Evolutionary conservation across 1,284 basidiomycete species (phyloP).

Genomic region (Salmacisia buchloeana): DNA sequence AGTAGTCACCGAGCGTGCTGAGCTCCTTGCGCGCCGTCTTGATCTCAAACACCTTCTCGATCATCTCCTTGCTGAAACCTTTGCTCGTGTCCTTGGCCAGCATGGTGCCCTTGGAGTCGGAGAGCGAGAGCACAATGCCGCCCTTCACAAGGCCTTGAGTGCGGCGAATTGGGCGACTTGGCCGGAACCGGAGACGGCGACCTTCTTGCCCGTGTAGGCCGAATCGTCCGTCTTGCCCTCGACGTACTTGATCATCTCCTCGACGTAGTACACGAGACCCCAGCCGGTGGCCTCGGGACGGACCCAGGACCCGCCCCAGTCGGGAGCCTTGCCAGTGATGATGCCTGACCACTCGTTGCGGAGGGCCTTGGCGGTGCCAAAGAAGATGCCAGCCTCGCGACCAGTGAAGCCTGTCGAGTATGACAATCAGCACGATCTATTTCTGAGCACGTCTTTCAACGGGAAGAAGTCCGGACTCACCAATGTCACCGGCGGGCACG

Average conservation of each 20-base stretch:
- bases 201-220: slow-evolving; percentile 58
- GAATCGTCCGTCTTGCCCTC: slow-evolving; percentile 40
- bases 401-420: slow-evolving; percentile 7
- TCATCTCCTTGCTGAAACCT: slow-evolving; percentile 54
- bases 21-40: slow-evolving; percentile 63
- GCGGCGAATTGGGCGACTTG: slow-evolving; percentile 74
- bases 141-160: slow-evolving; percentile 73
- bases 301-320: slow-evolving; percentile 58
- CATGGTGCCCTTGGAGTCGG: slow-evolving; percentile 70
- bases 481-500: slow-evolving; percentile 74
- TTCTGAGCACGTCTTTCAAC: too few species aligned
- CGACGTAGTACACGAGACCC: slow-evolving; percentile 73
- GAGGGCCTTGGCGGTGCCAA: slow-evolving; percentile 62
- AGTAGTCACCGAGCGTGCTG: slow-evolving; percentile 22
- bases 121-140: slow-evolving; percentile 68
- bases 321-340: slow-evolving; percentile 69
- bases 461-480: slow-evolving; percentile 19
- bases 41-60: slow-evolving; percentile 55
- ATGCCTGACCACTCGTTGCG: slow-evolving; percentile 71
- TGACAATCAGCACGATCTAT: slow-evolving; percentile 65
- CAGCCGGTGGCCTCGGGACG: slow-evolving; percentile 56
- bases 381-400: slow-evolving; percentile 33
- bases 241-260: slow-evolving; percentile 58
- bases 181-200: slow-evolving; percentile 65
- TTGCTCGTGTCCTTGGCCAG: slow-evolving; percentile 55